Percentiles rank a stretch among this genome's conserved stretches.
These are phyloP conservation scores for Ailanthus altissimus DNA, from an alignment of 345 rosid genomes.

Conservation along the genomic window DNA sequence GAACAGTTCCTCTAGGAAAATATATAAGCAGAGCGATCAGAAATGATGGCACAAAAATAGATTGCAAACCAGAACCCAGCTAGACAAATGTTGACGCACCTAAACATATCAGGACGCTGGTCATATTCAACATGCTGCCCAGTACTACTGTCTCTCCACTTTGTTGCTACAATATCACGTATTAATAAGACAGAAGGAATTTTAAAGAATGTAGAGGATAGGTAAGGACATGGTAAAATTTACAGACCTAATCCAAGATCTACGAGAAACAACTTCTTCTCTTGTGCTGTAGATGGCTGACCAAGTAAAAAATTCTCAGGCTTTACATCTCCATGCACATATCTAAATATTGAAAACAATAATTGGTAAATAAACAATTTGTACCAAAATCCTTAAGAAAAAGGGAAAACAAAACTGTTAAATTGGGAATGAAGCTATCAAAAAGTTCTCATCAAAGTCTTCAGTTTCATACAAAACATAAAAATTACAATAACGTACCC, in stretches of 20 bases:
- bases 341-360: conserved; percentile 41
- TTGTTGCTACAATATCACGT: conserved; percentile 65
- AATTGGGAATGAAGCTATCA: conserved; percentile 12
- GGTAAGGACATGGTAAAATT: background rate
- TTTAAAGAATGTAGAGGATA: conserved; percentile 18
- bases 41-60: background rate
- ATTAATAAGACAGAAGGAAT: conserved; percentile 17
- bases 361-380: conserved; percentile 17
- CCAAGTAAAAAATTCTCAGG: conserved; percentile 96
- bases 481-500: conserved; percentile 58
- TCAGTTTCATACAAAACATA: background rate
- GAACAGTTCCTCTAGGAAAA: conserved; percentile 84
- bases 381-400: background rate
- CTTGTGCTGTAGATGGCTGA: conserved; percentile 82
- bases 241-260: conserved; percentile 87
- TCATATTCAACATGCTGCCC: conserved; percentile 95
- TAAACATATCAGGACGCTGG: conserved; percentile 98
- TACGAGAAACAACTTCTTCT: conserved; percentile 87
- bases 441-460: background rate
- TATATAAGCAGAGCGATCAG: conserved; percentile 10
- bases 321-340: conserved; percentile 97
- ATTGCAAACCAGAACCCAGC: conserved; percentile 1
- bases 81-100: conserved; percentile 43
- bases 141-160: conserved; percentile 77
- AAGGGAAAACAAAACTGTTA: background rate